Conservation (phyloP, 495 filamentous ascomycete genomes). For the Penicillium canariense region DNA sequence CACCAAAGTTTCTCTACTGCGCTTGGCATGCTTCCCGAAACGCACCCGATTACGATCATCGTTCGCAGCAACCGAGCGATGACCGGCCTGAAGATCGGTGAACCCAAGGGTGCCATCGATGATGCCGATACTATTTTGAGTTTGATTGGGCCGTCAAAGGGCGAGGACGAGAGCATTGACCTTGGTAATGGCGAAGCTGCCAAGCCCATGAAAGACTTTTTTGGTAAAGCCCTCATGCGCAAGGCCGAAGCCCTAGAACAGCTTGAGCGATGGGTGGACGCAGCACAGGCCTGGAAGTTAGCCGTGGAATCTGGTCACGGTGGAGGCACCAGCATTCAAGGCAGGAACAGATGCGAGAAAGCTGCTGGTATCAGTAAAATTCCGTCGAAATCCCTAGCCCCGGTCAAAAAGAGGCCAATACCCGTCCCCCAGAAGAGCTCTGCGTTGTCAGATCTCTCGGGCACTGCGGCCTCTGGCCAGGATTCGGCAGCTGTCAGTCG, state of each 20-base stretch:
- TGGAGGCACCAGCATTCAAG: constrained; percentile 76
- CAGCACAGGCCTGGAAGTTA: constrained; percentile 71
- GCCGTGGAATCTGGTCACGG: constrained; percentile 84
- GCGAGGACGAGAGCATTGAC: constrained; percentile 75
- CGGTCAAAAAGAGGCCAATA: constrained; percentile 37
- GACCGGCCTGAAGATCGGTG: constrained; percentile 83
- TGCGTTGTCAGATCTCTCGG: constrained; percentile 48
- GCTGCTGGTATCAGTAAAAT: constrained; percentile 62
- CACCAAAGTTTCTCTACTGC: constrained; percentile 78
- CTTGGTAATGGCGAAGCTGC: constrained; percentile 59
- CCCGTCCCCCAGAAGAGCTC: constrained; percentile 41
- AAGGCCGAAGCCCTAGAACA: constrained; percentile 96
- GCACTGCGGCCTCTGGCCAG: constrained; percentile 21
- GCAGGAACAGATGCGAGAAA: constrained; percentile 87
- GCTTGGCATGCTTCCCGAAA: constrained; percentile 66
- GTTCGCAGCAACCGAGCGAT: constrained; percentile 90
- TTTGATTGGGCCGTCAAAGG: constrained; percentile 75
- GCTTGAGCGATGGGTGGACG: constrained; percentile 89
- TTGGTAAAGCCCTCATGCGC: constrained; percentile 84
- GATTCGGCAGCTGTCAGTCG: constrained; percentile 66
- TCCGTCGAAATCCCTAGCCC: constrained; percentile 32
- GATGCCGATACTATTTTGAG: constrained; percentile 80
- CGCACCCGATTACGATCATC: constrained; percentile 82
- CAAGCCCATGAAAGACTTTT: constrained; percentile 91
- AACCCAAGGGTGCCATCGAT: constrained; percentile 75